Percentiles rank a stretch among this genome's conserved stretches.
Evolutionary conservation across 306 rosid genomes (phyloP).

Genomic region (Delonix regia): DNA sequence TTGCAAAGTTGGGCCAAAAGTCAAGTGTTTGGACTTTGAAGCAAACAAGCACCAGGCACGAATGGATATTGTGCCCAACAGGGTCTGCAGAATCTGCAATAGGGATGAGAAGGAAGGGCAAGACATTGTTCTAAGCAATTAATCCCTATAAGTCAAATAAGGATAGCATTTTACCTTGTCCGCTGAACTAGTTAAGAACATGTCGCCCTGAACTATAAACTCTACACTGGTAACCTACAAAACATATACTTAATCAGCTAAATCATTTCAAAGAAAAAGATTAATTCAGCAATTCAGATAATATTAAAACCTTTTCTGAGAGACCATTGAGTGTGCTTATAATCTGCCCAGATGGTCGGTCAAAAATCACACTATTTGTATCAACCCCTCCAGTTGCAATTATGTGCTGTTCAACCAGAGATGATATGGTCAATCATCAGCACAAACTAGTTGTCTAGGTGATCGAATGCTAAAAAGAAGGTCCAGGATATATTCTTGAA

Average conservation of each 20-base stretch:
- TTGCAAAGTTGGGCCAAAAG: neutral
- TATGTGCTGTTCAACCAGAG: constrained; percentile 61
- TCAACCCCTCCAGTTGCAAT: constrained; percentile 95
- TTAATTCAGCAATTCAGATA: neutral
- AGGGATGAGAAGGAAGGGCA: neutral
- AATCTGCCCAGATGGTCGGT: constrained; percentile 86
- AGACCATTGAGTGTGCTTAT: constrained; percentile 87
- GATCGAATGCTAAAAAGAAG: neutral
- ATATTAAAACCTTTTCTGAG: constrained; percentile 77
- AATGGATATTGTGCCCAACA: neutral
- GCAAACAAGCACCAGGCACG: constrained; percentile 2
- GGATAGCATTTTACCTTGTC: constrained; percentile 66
- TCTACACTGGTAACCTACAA: constrained; percentile 81
- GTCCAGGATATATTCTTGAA: neutral
- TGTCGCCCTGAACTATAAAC: constrained; percentile 74
- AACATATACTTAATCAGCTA: constrained; percentile 37
- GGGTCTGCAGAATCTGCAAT: neutral
- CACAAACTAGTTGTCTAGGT: neutral
- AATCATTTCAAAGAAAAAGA: neutral
- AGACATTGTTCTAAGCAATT: neutral
- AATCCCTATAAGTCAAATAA: constrained; percentile 6
- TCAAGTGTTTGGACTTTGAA: neutral
- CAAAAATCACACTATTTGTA: constrained; percentile 86
- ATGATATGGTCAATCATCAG: constrained; percentile 11
- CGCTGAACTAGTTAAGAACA: constrained; percentile 77